Evolutionary conservation across 176 grass and related monocot genomes (phyloP).

Genomic region (Elymus sibiricus): DNA sequence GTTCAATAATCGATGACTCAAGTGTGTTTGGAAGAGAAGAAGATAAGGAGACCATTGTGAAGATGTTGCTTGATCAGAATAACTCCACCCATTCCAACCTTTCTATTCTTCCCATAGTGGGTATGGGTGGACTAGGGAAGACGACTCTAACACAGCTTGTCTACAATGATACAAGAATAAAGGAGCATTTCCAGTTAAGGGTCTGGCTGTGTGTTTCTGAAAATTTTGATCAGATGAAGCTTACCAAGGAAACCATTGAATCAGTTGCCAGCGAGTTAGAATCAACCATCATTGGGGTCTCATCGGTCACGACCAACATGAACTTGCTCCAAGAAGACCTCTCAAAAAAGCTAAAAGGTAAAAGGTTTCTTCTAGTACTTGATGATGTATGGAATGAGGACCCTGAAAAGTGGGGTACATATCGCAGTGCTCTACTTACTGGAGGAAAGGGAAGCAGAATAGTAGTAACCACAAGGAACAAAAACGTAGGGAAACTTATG

Average conservation of each 20-base stretch:
- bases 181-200: constrained; percentile 56
- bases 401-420: constrained; percentile 54
- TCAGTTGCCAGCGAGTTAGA: constrained; percentile 48
- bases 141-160: constrained; percentile 66
- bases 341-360: constrained; percentile 48
- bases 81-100: not conserved
- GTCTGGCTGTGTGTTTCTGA: constrained; percentile 79
- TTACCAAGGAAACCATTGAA: constrained; percentile 71
- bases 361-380: constrained; percentile 74
- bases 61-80: constrained; percentile 32
- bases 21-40: constrained; percentile 66
- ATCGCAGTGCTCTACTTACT: constrained; percentile 40
- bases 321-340: constrained; percentile 70
- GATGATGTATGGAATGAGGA: constrained; percentile 92
- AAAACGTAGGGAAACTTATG: constrained; percentile 59
- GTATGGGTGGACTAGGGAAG: constrained; percentile 82
- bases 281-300: constrained; percentile 33
- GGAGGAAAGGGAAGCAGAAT: constrained; percentile 54
- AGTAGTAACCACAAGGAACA: constrained; percentile 64
- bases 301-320: constrained; percentile 49
- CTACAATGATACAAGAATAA: constrained; percentile 74
- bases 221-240: constrained; percentile 66
- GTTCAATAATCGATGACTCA: constrained; percentile 61
- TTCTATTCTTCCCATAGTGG: constrained; percentile 65
- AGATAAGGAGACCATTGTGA: constrained; percentile 58